Evolutionary conservation across 768 basidiomycete species (phyloP), one percentile per base, ranked within the genome.

Genomic region (Termitomyces sp.): DNA sequence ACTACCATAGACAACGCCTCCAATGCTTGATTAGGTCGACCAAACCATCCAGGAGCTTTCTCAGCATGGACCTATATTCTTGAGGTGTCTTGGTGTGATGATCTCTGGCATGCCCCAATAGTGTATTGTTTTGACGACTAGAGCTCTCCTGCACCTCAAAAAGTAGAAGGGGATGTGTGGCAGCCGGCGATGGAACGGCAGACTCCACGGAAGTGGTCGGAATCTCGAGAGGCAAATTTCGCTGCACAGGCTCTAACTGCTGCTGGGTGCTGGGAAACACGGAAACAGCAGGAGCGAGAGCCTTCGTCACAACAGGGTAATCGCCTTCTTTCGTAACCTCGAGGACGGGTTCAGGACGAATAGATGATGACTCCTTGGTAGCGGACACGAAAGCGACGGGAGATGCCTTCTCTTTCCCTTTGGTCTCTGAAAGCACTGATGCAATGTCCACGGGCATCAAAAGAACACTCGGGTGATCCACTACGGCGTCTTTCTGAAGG

Each of bases 1-100:
- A 50, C 31, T 40, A 61, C 55, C 60, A 61, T 14, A 37, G 48
- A 25, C 60, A 56, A 32, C 60, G 55, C 15, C 56, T 57, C 60
- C 60, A 61, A 12, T 50, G 34, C 34, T 36, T 56, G 17, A 61
- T 52, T 34, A 61, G 43, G 20, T 43, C 50, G 1, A 61, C n/a
- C 42, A 61, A 36, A n/a, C 42, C 49, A 36, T 57, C 55, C 10
- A 61, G 43, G 34, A 61, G 60, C 49, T 34, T 57, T 49, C 56
- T 45, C 49, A 61, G 36, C 43, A 61, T 40, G 34, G 60, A 61
- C 36, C n/a, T 45, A 14, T 61, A 61, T 52, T 61, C 60, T 49
- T 61, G 54, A 9, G 60, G 60, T 17, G 31, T 47, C 43, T 61
- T 61, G 12, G 47, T 12, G 29, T 61, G 56, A 38, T 47, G 60